Base-by-base conservation (phyloP, 345 rosid species). In the Dipteronia dyeriana region DNA sequence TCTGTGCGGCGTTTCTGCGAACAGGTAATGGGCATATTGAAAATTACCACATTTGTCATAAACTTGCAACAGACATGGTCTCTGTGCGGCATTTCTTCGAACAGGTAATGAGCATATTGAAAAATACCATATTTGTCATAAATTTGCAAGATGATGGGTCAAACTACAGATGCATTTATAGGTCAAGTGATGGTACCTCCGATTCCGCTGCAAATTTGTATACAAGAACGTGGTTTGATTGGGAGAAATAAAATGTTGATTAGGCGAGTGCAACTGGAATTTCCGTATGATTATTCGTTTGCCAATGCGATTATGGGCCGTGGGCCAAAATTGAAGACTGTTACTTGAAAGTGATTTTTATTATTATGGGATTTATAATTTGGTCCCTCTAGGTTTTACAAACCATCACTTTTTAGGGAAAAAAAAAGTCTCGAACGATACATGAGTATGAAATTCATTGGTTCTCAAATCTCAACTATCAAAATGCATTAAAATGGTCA, bases 81-180 rank as follows among this genome's bases (percentile, higher is more conserved):
- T 59, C 63, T 59, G 23, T 59, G 63, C 12, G 63, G 63, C 63
- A 59, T 59, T 59, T 59, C 25, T 9, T 20, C 63, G 63, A 59
- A 59, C 63, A 59, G 25, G 10, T 59, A 3, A 59, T 23, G 26
- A 4, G 63, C 26, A 9, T 59, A 9, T 59, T 7, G 63, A 59
- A n/a, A 59, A 20, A 20, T 9, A 59, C 29, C 29, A 20, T 11
- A 59, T 20, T 59, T 20, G 4, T 49, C 4, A 13, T 0, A 49
- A 11, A 49, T 0, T 3, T 0, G 17, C 17, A 14, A 49, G 54
- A 4, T 49, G 5, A 49, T 49, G 54, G 19, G 54, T 13, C 2
- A 49, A 49, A 14, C 13, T 13, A 14, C 54, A 49, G 5, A 49
- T 14, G 54, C 19, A 49, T 3, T 49, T 49, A 49, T 9, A 41